Evolutionary conservation across 805 yeast species (phyloP).

Genomic region (Cephaloascus fragrans): DNA sequence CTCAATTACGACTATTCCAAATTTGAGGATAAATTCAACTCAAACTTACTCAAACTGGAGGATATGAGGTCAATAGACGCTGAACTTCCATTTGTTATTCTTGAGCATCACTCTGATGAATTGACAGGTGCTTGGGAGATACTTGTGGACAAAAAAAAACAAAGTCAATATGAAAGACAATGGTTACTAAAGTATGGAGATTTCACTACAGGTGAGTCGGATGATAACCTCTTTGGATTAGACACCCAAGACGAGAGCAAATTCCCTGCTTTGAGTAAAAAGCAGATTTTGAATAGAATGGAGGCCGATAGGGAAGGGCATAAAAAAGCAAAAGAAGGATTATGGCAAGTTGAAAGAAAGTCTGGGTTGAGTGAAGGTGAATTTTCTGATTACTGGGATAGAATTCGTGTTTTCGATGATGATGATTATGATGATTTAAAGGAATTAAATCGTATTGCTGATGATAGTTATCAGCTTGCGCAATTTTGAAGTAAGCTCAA

Average conservation of each 20-base stretch:
- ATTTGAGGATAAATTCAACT: constrained; percentile 17
- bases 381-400: constrained; percentile 37
- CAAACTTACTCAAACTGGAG: constrained; percentile 20
- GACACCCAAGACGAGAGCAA: constrained; percentile 8
- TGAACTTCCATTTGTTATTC: constrained; percentile 18
- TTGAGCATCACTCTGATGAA: constrained; percentile 13
- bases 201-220: background rate
- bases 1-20: constrained; percentile 19
- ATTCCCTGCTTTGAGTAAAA: constrained; percentile 14
- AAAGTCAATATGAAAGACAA: constrained; percentile 41
- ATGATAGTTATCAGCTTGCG: constrained; percentile 28
- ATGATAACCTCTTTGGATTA: background rate
- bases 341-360: constrained; percentile 58
- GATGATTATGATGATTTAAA: constrained; percentile 41
- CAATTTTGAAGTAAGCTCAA: no score
- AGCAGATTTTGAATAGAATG: constrained; percentile 67
- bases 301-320: constrained; percentile 91
- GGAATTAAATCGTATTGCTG: constrained; percentile 46
- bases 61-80: constrained; percentile 22
- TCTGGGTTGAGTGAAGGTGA: constrained; percentile 27
- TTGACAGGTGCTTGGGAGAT: constrained; percentile 36
- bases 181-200: constrained; percentile 22
- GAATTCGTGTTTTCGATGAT: constrained; percentile 31
- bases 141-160: constrained; percentile 33
- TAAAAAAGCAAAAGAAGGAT: constrained; percentile 70